Percentiles rank a stretch among this genome's conserved stretches.
These are phyloP conservation scores for Cladosporium oxysporum DNA, from an alignment of 2,329 filamentous ascomycete genomes.

Conservation along the genomic window DNA sequence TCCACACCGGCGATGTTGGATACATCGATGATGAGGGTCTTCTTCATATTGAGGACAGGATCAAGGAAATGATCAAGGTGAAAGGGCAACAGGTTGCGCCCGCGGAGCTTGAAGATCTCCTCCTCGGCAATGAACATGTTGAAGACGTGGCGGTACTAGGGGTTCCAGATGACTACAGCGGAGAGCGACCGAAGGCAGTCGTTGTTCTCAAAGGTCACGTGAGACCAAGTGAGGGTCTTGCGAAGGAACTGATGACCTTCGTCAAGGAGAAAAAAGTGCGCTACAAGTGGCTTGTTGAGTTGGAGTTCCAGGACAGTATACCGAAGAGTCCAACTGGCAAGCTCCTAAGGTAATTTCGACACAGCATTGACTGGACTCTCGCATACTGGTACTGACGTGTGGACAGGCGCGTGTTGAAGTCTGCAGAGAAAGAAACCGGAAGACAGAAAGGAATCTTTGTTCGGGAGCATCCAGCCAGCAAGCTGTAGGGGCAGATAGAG, in stretches of 20 bases:
- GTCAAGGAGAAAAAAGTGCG: slow-evolving; percentile 67
- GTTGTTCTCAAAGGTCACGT: slow-evolving; percentile 45
- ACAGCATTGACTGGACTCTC: not conserved
- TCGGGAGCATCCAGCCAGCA: not conserved
- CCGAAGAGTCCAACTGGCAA: slow-evolving; percentile 17
- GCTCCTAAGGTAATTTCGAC: not conserved
- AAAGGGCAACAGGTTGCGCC: slow-evolving; percentile 64
- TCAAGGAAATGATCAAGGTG: slow-evolving; percentile 69
- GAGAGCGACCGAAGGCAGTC: slow-evolving; percentile 60
- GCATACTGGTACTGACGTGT: not conserved
- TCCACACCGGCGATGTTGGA: slow-evolving; percentile 62
- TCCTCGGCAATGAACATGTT: slow-evolving; percentile 58
- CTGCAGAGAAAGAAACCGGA: not conserved
- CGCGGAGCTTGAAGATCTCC: slow-evolving; percentile 62
- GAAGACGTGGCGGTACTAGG: slow-evolving; percentile 60
- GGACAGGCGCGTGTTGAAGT: slow-evolving; percentile 6
- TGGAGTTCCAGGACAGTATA: slow-evolving; percentile 54
- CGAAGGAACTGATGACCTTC: slow-evolving; percentile 57
- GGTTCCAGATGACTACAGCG: slow-evolving; percentile 56
- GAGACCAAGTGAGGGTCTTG: slow-evolving; percentile 32
- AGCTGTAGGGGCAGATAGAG: not conserved
- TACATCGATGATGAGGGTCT: slow-evolving; percentile 57
- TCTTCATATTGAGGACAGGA: slow-evolving; percentile 60
- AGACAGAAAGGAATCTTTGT: slow-evolving; percentile 6
- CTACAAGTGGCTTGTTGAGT: slow-evolving; percentile 68